These are phyloP conservation scores for Holtermannia corniformis DNA, from an alignment of 768 basidiomycete species.

Conservation along the genomic window DNA sequence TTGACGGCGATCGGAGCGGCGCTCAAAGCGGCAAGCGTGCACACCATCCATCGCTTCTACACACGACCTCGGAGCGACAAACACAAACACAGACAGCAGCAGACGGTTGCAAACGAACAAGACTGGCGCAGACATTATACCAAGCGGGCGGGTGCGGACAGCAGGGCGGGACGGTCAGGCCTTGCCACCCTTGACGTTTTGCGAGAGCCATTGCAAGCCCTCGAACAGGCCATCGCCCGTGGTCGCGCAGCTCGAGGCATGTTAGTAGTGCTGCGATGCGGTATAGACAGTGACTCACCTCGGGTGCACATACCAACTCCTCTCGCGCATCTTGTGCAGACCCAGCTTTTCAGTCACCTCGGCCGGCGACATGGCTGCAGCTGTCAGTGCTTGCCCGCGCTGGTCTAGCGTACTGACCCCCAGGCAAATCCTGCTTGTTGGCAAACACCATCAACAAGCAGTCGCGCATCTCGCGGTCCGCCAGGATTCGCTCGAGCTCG, in stretches of 20 bases:
- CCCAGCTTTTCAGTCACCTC: conserved; percentile 97
- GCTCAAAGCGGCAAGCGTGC: no score
- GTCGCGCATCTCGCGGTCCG: conserved; percentile 96
- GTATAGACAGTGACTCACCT: conserved; percentile 52
- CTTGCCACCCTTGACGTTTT: conserved; percentile 69
- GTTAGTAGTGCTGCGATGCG: neutral
- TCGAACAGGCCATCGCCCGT: conserved; percentile 96
- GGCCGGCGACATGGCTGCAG: conserved; percentile 90
- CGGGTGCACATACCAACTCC: conserved; percentile 98
- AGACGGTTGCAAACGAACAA: no score
- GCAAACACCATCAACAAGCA: conserved; percentile 96
- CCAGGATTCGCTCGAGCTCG: conserved; percentile 89
- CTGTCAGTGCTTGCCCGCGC: neutral
- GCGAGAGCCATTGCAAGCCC: conserved; percentile 92
- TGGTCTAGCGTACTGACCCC: conserved; percentile 54
- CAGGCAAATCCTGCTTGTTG: conserved; percentile 96
- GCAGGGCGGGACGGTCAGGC: no score
- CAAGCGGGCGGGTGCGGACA: no score
- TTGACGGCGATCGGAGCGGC: no score
- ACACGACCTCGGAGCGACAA: no score
- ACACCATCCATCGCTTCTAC: no score
- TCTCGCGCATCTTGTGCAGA: conserved; percentile 87
- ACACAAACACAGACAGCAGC: no score
- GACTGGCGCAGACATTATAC: no score
- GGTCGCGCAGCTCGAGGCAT: conserved; percentile 71